Conservation (phyloP, 768 basidiomycete species). For the Hericium coralloides region DNA sequence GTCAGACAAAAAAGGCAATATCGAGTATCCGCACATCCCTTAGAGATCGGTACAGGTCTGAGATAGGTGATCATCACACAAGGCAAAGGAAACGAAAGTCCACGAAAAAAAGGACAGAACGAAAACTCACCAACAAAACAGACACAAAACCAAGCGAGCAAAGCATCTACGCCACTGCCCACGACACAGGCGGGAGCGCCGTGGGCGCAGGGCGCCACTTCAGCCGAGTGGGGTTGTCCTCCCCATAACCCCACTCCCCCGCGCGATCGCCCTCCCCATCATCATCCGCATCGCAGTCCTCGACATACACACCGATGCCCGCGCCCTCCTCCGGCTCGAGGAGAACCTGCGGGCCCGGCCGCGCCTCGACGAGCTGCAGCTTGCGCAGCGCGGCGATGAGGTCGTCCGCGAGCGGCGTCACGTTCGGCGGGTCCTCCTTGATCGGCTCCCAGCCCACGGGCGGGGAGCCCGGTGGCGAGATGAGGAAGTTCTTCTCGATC, state of each 20-base stretch:
- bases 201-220: slow-evolving; percentile 47
- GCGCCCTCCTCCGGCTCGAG: slow-evolving; percentile 60
- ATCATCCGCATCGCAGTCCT: slow-evolving; percentile 49
- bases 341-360: slow-evolving; percentile 42
- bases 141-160: slow-evolving; percentile 14
- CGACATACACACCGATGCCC: slow-evolving; percentile 73
- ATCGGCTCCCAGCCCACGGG: slow-evolving; percentile 96
- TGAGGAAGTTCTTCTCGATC: slow-evolving; percentile 89
- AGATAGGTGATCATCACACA: slow-evolving; percentile 48
- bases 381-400: slow-evolving; percentile 70
- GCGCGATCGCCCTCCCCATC: slow-evolving; percentile 16
- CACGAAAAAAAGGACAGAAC: neutral
- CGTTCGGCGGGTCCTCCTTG: slow-evolving; percentile 84
- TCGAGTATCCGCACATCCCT: slow-evolving; percentile 43
- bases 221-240: slow-evolving; percentile 34
- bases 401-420: slow-evolving; percentile 76
- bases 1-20: slow-evolving; percentile 57
- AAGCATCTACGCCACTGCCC: slow-evolving; percentile 13
- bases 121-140: neutral
- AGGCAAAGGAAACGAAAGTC: neutral
- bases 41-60: slow-evolving; percentile 71
- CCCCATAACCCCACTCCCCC: slow-evolving; percentile 55
- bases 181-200: slow-evolving; percentile 43
- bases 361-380: slow-evolving; percentile 42
- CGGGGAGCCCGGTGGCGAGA: slow-evolving; percentile 96